Evolutionary conservation across 2,329 filamentous ascomycete species (phyloP), one percentile per base, ranked within the genome.

Genomic region (Fusarium azukiicola): DNA sequence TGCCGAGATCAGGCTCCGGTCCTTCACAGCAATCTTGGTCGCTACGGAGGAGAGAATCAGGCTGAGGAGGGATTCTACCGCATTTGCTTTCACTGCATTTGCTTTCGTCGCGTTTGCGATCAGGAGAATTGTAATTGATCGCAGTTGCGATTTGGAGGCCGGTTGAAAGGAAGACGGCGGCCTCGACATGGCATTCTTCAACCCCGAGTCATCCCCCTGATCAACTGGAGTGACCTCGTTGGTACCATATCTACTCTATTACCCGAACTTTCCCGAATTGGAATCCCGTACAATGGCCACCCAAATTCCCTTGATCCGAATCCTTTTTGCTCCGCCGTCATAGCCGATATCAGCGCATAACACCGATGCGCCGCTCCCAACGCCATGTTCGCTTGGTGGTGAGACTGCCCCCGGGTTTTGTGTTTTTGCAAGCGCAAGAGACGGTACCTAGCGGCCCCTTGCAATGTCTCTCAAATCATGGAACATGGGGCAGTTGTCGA

Each of bases 401-500:
- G 56, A 61, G 36, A 40, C 23, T 61, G 36, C 27, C 27, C 27
- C 27, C 27, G 27, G 27, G 27, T 32, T 32, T 32, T 32, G 27
- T 32, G 27, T 32, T 32, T 61, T 61, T 61, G 56, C 56, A 61
- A 61, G 56, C 36, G 56, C 56, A 42, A 42, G 40, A 42, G 36
- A 61, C n/a, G n/a, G 40, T 42, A 17, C n/a, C 56, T 61, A 61
- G 11, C 38, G 36, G 16, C 36, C 56, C 56, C 56, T 40, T 61
- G 56, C 14, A 23, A 42, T 40, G 13, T 23, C 10, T 12, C 21
- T 23, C 56, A 61, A 40, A 21, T 58, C 54, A 10, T 8, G 21
- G 54, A 40, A 40, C 36, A 61, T 61, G 9, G 14, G 8, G 32
- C 32, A 9, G 36, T 40, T 17, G 9, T 61, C 36, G 14, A 40